Base-by-base conservation (phyloP, 1,139 yeast genomes). In the Scheffersomyces titani region DNA sequence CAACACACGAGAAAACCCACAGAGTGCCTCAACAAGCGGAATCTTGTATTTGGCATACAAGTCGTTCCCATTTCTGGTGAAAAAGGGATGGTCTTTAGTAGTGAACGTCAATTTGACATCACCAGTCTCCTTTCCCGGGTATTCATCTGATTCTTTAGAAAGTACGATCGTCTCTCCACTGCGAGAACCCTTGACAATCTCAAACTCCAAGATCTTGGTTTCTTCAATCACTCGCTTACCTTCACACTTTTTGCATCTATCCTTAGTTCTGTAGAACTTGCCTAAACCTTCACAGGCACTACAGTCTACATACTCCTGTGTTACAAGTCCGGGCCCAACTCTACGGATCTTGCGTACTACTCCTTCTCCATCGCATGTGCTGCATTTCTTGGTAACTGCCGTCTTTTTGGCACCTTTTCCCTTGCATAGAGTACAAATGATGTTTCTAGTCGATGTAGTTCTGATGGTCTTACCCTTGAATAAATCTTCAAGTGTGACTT, bases 381-480 rank as follows among this genome's bases (percentile, higher is more conserved):
- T 76, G 77, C 98, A 91, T 47, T 72, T 73, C 51, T 80, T 81
- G 44, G 81, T 72, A 40, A 75, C 76, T 0, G 97, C 92, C 57
- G 83, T 78, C 54, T 84, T 78, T 62, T 82, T 85, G 44, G 89
- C 86, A 1, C 98, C 98, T 1, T 83, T 72, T 1, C 98, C 98
- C 53, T 80, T 75, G 72, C 98, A 93, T 50, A 76, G 70, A 1
- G 79, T 70, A 75, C 98, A 93, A 6, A 92, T 74, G 19, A 89
- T 80, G 66, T 90, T 85, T 67, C 98, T 83, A 3, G 89, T 85
- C 3, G 91, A 83, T 3, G 91, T 83, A 66, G 91, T 85, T 69
- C 91, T 89, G 61, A 92, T 82, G 18, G 87, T 84, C 68, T 91
- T 91, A 9, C 99, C 98, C 63, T 84, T 84, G 77, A 85, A 94